Base-by-base conservation (phyloP, 1,139 yeast genomes). In the Blastobotrys elegans region DNA sequence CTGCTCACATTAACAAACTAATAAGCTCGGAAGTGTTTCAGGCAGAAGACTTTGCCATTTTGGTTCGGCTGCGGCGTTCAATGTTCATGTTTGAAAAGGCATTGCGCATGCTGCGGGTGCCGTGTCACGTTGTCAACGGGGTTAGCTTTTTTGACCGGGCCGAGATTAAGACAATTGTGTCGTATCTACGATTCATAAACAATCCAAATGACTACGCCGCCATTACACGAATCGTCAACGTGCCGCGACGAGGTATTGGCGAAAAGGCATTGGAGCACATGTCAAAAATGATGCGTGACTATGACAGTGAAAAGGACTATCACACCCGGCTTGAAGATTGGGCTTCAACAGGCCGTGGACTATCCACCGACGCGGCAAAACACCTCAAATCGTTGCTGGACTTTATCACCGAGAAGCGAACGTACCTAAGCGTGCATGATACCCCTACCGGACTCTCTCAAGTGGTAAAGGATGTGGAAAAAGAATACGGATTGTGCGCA, bases 61-160 rank as follows among this genome's bases (percentile, higher is more conserved):
- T 92, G 27, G 79, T 84, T 2, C 69, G 97, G 30, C 72, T 84
- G 1, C 72, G 82, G 21, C 71, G 71, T 57, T 77, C 79, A 63
- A 74, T 86, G 17, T 61, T 80, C 53, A 69, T 65, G 1, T 68
- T 88, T 8, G 97, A 89, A 59, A 74, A 74, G 32, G 83, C 77
- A 26, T 66, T 90, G 18, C 71, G 78, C 1, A 69, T 66, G 43
- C 67, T 68, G 3, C 65, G 73, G 7, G 74, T 90, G 8, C 90
- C 94, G 0, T 86, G 86, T 58, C 64, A 66, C 13, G 74, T 89
- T 57, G 71, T 83, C 1, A 79, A 82, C 46, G 96, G 96, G 0
- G 71, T 72, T 44, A 82, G 87, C 1, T 86, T 88, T 58, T 86
- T 95, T 90, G 89, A 85, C 36, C 67, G 85, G 31, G 76, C 76